Percentiles rank a stretch among this genome's conserved stretches.
phyloP scores from a whole-genome alignment of 140 eudicot species.

The Oenanthe javanica region DNA sequence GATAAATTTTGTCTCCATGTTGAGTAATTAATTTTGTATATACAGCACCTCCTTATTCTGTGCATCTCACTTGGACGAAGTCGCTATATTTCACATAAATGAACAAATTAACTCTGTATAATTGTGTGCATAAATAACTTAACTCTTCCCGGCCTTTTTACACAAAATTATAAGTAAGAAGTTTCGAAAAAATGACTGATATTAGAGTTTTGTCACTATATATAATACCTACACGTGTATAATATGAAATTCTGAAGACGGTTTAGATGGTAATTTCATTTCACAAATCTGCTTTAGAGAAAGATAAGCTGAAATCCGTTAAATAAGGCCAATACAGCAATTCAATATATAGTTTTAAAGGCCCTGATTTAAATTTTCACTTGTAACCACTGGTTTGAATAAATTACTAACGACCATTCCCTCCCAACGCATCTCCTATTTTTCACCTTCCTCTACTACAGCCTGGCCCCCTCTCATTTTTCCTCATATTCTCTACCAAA shows the following conservation, averaged over 20 bases:
- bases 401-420: constrained; percentile 9
- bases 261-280: background rate
- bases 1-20: background rate
- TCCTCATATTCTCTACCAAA: background rate
- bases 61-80: constrained; percentile 2
- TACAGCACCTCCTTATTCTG: background rate
- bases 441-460: background rate
- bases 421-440: background rate
- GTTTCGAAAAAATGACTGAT: background rate
- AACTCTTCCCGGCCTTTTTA: background rate
- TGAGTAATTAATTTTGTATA: background rate
- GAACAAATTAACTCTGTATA: background rate
- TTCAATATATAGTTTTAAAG: background rate
- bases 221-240: background rate
- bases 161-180: background rate
- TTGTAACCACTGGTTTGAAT: constrained; percentile 17
- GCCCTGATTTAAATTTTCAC: constrained; percentile 10
- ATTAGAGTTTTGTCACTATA: background rate
- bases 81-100: background rate
- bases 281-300: background rate
- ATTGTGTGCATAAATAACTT: too few species aligned
- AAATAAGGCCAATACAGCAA: constrained; percentile 17
- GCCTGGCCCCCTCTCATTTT: background rate
- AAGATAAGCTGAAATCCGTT: constrained; percentile 9
- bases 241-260: background rate